Percentiles rank a stretch among this genome's conserved stretches.
phyloP scores from a whole-genome alignment of 306 rosid species.

The Parietaria judaica region DNA sequence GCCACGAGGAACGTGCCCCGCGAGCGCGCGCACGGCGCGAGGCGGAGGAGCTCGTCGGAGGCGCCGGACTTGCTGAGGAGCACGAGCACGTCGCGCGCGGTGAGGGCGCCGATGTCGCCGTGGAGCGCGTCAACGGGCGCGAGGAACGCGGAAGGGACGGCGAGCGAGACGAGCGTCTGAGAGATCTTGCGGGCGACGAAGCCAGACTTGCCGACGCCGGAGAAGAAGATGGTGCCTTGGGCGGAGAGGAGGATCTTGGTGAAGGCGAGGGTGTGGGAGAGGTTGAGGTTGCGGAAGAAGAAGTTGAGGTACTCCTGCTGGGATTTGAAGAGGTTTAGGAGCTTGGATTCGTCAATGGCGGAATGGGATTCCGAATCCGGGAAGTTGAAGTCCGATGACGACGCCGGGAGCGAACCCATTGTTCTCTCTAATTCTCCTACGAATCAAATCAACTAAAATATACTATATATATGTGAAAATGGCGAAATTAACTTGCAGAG shows the following conservation, averaged over 20 bases:
- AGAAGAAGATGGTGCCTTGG: constrained; percentile 74
- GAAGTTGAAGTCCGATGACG: background rate
- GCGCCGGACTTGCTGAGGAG: constrained; percentile 87
- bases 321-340: constrained; percentile 59
- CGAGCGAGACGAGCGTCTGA: constrained; percentile 90
- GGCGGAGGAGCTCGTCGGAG: constrained; percentile 80
- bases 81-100: constrained; percentile 51
- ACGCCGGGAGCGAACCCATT: constrained; percentile 44
- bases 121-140: constrained; percentile 92
- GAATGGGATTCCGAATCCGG: constrained; percentile 7
- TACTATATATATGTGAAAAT: too few relatives aligned
- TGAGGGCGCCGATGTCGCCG: constrained; percentile 86
- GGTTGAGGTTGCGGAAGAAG: constrained; percentile 79
- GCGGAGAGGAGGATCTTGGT: constrained; percentile 57
- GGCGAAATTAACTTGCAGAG: too few relatives aligned
- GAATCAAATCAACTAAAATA: too few relatives aligned
- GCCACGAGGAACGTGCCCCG: constrained; percentile 61
- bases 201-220: constrained; percentile 96
- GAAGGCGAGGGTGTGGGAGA: constrained; percentile 78
- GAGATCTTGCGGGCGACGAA: constrained; percentile 96
- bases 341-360: constrained; percentile 49
- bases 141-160: constrained; percentile 68
- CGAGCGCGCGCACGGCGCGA: constrained; percentile 81
- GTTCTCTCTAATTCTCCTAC: too few relatives aligned
- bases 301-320: constrained; percentile 89